Base-by-base conservation (phyloP, 176 grass and related monocot genomes). In the Phyllostachys edulis region DNA sequence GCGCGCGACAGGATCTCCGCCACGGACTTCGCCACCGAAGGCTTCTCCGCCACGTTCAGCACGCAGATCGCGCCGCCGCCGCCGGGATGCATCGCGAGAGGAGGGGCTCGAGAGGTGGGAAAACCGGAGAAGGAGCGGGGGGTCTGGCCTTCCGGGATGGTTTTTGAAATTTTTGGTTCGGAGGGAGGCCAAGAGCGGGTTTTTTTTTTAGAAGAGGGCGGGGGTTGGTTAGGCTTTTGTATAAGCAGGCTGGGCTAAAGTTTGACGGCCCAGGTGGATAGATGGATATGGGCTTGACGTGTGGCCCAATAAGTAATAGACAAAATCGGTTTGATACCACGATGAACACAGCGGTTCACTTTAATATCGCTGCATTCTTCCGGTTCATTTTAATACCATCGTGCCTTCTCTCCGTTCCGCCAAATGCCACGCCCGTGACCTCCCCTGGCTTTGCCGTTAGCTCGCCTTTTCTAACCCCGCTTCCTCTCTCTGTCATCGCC, bases 1-100 rank as follows among this genome's bases (percentile, higher is more conserved):
- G 89, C 9, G 59, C 93, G 89, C 27, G 89, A 98, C 47, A 98
- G 80, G 80, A 98, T 98, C 87, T 98, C 91, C 51, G 91, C 73
- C 68, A 98, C 96, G 36, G 96, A 40, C 71, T 95, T 98, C 36
- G 93, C 93, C 69, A 98, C 96, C 80, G 96, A 95, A 6, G 93
- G 93, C 83, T 98, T 95, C 93, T 98, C 96, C 80, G 96, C 96
- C 69, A 98, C 93, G 36, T 94, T 98, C 26, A 98, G 87, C 80
- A 98, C 93, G 76, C 89, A 83, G 62, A 98, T 87, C 85, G 67
- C 36, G 52, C 90, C 85, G 82, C 71, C 82, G 68, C 67, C 44
- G 85, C 83, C 83, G 70, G 49, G 62, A 41, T 75, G 69, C 80
- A 88, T 87, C 87, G 74, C 78, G 70, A 29, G 9, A 27, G 67